Evolutionary conservation across 1,284 basidiomycete species (phyloP).

Genomic region (Omphalotus olearius): DNA sequence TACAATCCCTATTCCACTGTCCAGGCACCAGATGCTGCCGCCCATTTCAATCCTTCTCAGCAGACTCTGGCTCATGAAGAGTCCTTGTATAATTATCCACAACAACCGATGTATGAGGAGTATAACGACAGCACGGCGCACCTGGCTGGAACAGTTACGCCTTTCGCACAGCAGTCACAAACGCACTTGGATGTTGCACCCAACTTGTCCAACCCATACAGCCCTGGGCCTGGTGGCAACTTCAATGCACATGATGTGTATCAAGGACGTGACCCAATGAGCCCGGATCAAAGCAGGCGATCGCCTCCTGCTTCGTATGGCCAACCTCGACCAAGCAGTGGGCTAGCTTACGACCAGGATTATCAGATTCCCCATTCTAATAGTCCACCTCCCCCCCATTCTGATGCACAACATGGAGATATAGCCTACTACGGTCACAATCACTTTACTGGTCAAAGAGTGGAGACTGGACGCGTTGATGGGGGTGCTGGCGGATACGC

Average conservation of each 20-base stretch:
- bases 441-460: background rate
- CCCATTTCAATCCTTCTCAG: conserved; percentile 54
- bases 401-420: background rate
- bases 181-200: conserved; percentile 18
- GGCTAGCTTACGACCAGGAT: conserved; percentile 30
- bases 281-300: background rate
- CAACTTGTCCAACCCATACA: conserved; percentile 18
- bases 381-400: too few relatives aligned
- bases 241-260: conserved; percentile 51
- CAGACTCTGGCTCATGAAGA: conserved; percentile 50
- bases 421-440: background rate
- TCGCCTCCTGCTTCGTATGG: conserved; percentile 14
- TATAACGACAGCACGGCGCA: conserved; percentile 60
- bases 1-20: conserved; percentile 56
- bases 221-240: conserved; percentile 13
- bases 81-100: conserved; percentile 31
- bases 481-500: conserved; percentile 15
- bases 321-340: conserved; percentile 21
- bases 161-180: conserved; percentile 41
- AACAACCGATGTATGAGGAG: conserved; percentile 46
- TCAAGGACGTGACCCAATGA: conserved; percentile 28
- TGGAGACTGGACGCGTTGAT: background rate
- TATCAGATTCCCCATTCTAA: conserved; percentile 15
- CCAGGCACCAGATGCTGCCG: conserved; percentile 41
- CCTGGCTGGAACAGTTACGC: conserved; percentile 50